Base-by-base conservation (phyloP, 306 rosid species). In the Vigna nakashimae region DNA sequence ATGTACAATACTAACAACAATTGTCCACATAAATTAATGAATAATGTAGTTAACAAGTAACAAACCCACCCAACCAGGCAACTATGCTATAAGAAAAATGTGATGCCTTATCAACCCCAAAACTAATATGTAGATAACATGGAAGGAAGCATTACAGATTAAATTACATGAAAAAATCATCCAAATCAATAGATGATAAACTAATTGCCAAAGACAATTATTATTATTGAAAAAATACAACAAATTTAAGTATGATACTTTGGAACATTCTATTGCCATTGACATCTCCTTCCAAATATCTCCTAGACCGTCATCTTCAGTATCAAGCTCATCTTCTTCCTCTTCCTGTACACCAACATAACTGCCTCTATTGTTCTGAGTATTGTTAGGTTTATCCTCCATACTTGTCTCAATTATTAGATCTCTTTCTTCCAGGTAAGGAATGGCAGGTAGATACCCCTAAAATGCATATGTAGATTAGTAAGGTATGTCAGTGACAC, bases 251-350 rank as follows among this genome's bases (percentile, higher is more conserved):
- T 24, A 65, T 63, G 68, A 63, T 88, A 95, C 99, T 85, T 92
- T 92, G 69, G 96, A 85, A 78, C 83, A 75, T 82, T 95, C 98
- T 66, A 92, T 81, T 0, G 89, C 89, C 93, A 92, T 86, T 15
- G 93, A 83, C 97, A 92, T 86, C 70, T 95, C 98, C 75, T 82
- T 91, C 99, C 99, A 95, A 43, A 91, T 88, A 78, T 95, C 96
- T 2, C 65, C 89, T 11, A 92, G 83, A 38, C 89, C 98, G 34
- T 91, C 98, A 57, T 90, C 96, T 82, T 69, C 83, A 14, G 59
- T 24, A 30, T 79, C 82, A 53, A n/a, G 77, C 66, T 68, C 45
- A 15, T 74, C 65, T 74, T 79, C 63, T n/a, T 68, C 86, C 43
- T 85, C 91, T 63, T 88, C 96, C 34, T 81, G 85, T 10, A 87